These are phyloP conservation scores for Chaetomiaceae sp. DNA, from an alignment of 2,329 filamentous ascomycete genomes.

Conservation along the genomic window DNA sequence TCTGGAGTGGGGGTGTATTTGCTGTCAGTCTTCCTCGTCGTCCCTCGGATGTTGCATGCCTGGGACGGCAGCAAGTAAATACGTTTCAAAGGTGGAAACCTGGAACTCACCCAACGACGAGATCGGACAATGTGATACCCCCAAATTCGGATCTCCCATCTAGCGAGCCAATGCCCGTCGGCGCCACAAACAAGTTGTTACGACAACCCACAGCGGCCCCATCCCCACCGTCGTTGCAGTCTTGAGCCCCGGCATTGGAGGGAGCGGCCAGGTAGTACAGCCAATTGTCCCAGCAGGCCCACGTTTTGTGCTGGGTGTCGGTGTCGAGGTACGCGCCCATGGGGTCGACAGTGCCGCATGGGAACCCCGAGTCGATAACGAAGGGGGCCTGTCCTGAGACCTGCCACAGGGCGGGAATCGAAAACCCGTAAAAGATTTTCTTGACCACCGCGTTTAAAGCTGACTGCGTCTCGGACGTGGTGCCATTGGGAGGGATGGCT, in stretches of 20 bases:
- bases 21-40: no score
- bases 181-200: slow-evolving; percentile 23
- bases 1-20: slow-evolving; percentile 6
- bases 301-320: slow-evolving; percentile 20
- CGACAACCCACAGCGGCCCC: slow-evolving; percentile 11
- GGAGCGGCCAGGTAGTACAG: slow-evolving; percentile 30
- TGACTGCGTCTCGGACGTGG: no score
- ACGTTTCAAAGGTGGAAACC: no score
- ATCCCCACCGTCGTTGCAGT: no score
- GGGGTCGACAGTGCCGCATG: slow-evolving; percentile 22
- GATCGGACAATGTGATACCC: slow-evolving; percentile 23
- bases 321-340: slow-evolving; percentile 23
- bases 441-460: slow-evolving; percentile 14
- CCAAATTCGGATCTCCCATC: slow-evolving; percentile 19
- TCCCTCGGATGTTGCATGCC: no score
- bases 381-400: slow-evolving; percentile 25
- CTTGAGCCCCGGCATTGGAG: slow-evolving; percentile 16
- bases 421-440: slow-evolving; percentile 28
- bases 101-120: slow-evolving; percentile 20
- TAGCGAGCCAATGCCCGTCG: slow-evolving; percentile 26
- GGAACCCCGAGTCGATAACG: slow-evolving; percentile 29
- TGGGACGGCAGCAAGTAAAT: no score
- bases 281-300: slow-evolving; percentile 25
- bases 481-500: no score
- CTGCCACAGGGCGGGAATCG: slow-evolving; percentile 30